A percentile compares a stretch with the other conserved stretches of the same genome.
Evolutionary conservation across 768 basidiomycete genomes (phyloP).

Genomic region (Cyclocybe aegerita): DNA sequence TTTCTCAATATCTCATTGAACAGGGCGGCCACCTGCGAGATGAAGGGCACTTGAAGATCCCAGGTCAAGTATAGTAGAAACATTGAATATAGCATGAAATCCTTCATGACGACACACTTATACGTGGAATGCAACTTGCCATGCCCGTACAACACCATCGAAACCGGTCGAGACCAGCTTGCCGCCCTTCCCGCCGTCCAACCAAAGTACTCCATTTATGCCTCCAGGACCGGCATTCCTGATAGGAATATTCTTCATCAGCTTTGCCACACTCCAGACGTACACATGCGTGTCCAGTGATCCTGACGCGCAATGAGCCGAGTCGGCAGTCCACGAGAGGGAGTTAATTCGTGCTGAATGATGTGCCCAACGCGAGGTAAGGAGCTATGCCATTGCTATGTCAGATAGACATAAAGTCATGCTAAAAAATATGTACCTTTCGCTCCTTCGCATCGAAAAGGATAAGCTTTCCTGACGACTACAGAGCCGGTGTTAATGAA

Average conservation of each 20-base stretch:
- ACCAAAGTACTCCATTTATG: slow-evolving; percentile 80
- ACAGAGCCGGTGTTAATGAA: slow-evolving; percentile 4
- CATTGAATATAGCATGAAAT: too few relatives aligned
- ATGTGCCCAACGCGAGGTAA: slow-evolving; percentile 81
- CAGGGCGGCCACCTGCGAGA: too few relatives aligned
- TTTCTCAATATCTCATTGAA: too few relatives aligned
- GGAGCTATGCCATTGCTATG: slow-evolving; percentile 36
- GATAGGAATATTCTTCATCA: slow-evolving; percentile 74
- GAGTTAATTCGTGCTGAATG: slow-evolving; percentile 83
- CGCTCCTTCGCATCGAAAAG: slow-evolving; percentile 71
- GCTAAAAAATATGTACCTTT: slow-evolving; percentile 39
- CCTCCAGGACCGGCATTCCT: slow-evolving; percentile 88
- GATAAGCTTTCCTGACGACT: slow-evolving; percentile 82
- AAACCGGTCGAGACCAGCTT: slow-evolving; percentile 73
- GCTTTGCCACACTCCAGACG: slow-evolving; percentile 75
- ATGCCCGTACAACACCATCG: slow-evolving; percentile 77
- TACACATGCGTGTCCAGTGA: slow-evolving; percentile 94
- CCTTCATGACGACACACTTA: slow-evolving; percentile 6
- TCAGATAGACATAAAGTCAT: background rate
- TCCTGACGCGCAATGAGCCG: slow-evolving; percentile 78
- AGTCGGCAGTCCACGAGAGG: slow-evolving; percentile 73
- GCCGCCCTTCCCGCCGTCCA: slow-evolving; percentile 46
- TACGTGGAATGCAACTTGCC: slow-evolving; percentile 57
- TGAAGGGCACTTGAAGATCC: too few relatives aligned
- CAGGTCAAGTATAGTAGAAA: too few relatives aligned